Evolutionary conservation across 306 rosid genomes (phyloP).

Genomic region (Dalbergia cochinchinensis): DNA sequence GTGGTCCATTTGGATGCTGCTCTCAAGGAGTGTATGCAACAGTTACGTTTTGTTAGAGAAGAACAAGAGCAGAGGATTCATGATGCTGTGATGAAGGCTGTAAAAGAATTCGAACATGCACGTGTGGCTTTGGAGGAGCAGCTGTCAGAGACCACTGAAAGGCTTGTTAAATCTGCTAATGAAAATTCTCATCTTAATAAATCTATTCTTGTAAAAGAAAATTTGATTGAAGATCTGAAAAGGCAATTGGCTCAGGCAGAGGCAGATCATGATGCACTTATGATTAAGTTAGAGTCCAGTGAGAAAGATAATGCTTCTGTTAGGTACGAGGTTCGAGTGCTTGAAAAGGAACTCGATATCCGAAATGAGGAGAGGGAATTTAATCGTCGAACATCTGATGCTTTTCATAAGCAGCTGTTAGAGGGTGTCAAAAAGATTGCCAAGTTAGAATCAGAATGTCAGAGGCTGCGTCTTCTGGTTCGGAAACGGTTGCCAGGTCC

Average conservation of each 20-base stretch:
- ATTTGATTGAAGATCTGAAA: constrained; percentile 67
- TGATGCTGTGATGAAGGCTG: constrained; percentile 73
- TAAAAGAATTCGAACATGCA: constrained; percentile 69
- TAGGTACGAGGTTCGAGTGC: constrained; percentile 76
- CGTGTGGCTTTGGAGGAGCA: constrained; percentile 69
- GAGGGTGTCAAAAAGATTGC: constrained; percentile 72
- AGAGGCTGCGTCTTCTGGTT: constrained; percentile 74
- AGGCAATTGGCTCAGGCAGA: constrained; percentile 66
- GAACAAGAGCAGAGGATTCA: constrained; percentile 82
- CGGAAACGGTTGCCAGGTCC: constrained; percentile 84
- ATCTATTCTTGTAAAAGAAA: constrained; percentile 67
- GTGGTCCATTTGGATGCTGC: constrained; percentile 70
- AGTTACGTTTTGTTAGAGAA: constrained; percentile 75
- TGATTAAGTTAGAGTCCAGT: constrained; percentile 66
- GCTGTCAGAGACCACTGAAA: constrained; percentile 64
- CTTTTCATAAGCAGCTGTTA: constrained; percentile 76
- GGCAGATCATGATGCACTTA: constrained; percentile 61
- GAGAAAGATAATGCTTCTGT: constrained; percentile 73
- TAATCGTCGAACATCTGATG: constrained; percentile 66
- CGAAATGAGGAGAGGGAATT: constrained; percentile 88
- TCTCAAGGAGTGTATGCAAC: constrained; percentile 86
- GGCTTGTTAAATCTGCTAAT: constrained; percentile 61
- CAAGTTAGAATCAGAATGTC: constrained; percentile 90
- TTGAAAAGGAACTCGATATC: constrained; percentile 84
- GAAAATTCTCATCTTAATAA: constrained; percentile 72